A percentile compares a stretch with the other conserved stretches of the same genome.
These are phyloP conservation scores for Leccinum variicolor DNA, from an alignment of 768 basidiomycete genomes.

Conservation along the genomic window DNA sequence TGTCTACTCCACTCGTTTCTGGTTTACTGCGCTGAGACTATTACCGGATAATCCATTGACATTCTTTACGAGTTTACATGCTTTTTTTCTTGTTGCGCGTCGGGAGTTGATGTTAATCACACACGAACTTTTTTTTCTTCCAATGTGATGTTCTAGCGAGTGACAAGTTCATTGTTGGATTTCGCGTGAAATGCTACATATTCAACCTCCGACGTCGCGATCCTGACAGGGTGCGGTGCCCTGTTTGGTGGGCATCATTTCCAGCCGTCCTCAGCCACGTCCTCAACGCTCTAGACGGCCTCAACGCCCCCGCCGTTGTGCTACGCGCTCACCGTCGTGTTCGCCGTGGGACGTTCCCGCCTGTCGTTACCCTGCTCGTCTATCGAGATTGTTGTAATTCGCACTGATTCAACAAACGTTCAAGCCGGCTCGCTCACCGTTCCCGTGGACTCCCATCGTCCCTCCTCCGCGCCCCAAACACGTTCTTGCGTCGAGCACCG, in stretches of 20 bases:
- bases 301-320: slow-evolving; percentile 5
- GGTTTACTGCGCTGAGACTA: slow-evolving; percentile 34
- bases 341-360: slow-evolving; percentile 8
- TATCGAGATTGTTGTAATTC: slow-evolving; percentile 15
- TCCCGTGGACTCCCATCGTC: not conserved
- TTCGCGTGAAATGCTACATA: slow-evolving; percentile 9
- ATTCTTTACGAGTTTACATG: slow-evolving; percentile 31
- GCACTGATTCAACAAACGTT: slow-evolving; percentile 12
- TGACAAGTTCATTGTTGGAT: not conserved
- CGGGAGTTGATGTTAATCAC: slow-evolving; percentile 26
- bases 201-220: slow-evolving; percentile 28
- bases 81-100: slow-evolving; percentile 27
- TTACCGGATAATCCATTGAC: slow-evolving; percentile 37
- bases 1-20: slow-evolving; percentile 32
- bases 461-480: not conserved
- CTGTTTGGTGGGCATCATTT: slow-evolving; percentile 5
- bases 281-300: slow-evolving; percentile 5
- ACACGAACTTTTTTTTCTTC: slow-evolving; percentile 5
- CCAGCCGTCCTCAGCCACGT: slow-evolving; percentile 2
- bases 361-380: not conserved
- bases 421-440: slow-evolving; percentile 2
- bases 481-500: not conserved
- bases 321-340: slow-evolving; percentile 9
- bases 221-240: slow-evolving; percentile 11
- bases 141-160: slow-evolving; percentile 5